phyloP scores from a whole-genome alignment of 768 basidiomycete genomes.

The Suillus subaureus region DNA sequence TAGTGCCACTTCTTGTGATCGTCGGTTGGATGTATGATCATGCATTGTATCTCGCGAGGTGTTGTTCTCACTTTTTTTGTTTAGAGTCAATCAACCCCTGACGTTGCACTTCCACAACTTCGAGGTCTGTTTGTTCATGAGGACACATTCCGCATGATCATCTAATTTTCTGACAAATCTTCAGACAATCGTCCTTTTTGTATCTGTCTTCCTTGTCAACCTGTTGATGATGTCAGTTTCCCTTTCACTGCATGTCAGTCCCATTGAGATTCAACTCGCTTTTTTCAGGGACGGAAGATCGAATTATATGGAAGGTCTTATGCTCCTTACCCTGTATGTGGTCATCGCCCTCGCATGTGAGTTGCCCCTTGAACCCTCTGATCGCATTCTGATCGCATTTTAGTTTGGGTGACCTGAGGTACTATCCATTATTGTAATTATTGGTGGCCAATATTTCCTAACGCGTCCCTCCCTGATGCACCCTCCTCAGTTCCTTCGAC shows the following conservation, averaged over 20 bases:
- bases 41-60: slow-evolving; percentile 16
- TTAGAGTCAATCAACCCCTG: slow-evolving; percentile 65
- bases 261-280: no score
- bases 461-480: background rate
- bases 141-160: background rate
- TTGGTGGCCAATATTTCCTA: background rate
- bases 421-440: background rate
- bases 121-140: slow-evolving; percentile 50
- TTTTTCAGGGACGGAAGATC: slow-evolving; percentile 70
- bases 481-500: background rate
- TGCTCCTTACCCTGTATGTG: slow-evolving; percentile 46
- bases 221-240: slow-evolving; percentile 68
- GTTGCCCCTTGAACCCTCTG: slow-evolving; percentile 14
- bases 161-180: slow-evolving; percentile 1
- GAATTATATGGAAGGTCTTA: slow-evolving; percentile 92
- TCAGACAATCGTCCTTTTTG: slow-evolving; percentile 82
- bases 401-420: slow-evolving; percentile 15
- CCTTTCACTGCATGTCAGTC: background rate
- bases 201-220: slow-evolving; percentile 87
- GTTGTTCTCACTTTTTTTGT: slow-evolving; percentile 11
- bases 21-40: slow-evolving; percentile 79
- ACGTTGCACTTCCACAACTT: slow-evolving; percentile 87
- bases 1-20: slow-evolving; percentile 85
- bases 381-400: background rate
- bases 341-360: slow-evolving; percentile 44